Base-by-base conservation (phyloP, 768 basidiomycete species). In the Leccinum broughii region DNA sequence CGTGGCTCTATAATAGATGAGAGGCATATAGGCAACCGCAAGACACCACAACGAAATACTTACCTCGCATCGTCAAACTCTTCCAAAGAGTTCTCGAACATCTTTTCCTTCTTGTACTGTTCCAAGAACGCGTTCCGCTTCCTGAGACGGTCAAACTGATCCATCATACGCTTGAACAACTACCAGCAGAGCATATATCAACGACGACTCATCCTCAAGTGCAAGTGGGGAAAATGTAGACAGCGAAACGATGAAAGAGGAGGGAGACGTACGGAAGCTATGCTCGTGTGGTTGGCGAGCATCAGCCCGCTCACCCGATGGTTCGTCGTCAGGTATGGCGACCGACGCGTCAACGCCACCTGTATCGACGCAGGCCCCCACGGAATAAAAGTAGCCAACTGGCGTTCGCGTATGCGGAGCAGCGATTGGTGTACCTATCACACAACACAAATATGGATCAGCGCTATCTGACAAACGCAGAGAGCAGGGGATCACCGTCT, bases 321-420 rank as follows among this genome's bases (percentile, higher is more conserved):
- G 68, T 89, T 91, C 41, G 91, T 87, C 5, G 86, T 81, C 56
- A 97, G 78, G 69, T 96, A 96, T 6, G 94, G 95, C 15, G 93
- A 95, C 67, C 85, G 88, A 59, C 92, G 87, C 2, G 95, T 97
- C 61, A 98, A 77, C 6, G 97, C 96, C 7, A 99, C 96, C 76
- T 99, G 97, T 67, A 97, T 96, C 37, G 94, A 95, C 5, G 95
- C 95, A 1, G 97, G 97, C 13, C 97, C 97, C 97, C 97, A 99
- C 6, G 97, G 97, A 63, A 99, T 98, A 73, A 99, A 98, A 70
- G 92, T 95, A 15, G 97, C 97, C 26, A 98, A 81, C 68, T 97
- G 93, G 28, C 97, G 86, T 76, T 99, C 97, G 46, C 97, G 89
- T 67, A 99, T 98, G 10, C 97, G 89, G 26, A 99, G 83, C 22